Evolutionary conservation across 1,284 basidiomycete genomes (phyloP), one percentile per base, ranked within the genome.

Genomic region (Ceratobasidium sp.): DNA sequence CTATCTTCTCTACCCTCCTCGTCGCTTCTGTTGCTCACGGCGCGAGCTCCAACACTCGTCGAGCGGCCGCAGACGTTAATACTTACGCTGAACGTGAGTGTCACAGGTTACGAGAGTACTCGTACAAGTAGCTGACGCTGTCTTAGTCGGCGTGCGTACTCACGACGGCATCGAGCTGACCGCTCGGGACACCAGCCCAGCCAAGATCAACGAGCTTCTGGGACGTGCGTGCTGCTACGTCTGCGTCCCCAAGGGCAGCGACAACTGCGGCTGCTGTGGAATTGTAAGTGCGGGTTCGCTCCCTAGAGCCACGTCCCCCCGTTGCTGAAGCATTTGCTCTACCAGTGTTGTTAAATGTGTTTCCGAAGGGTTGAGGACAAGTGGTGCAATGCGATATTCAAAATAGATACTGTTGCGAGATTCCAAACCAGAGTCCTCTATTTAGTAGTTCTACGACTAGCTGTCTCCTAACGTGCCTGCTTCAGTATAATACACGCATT

Each of bases 251-350:
- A 65, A 53, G 35, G 31, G 31, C 25, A 65, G 62, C 62, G 62
- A 65, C 20, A 65, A 65, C 34, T 65, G 62, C 32, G 47, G 47
- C 22, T 65, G 49, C 62, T 65, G 62, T 65, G 62, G 62, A 52
- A 42, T 38, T 32, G 62, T 65, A 65, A 29, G 49, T 29, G 3
- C 4, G 3, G 17, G n/a, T 54, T 52, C 42, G 22, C 17, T 45
- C 5, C 17, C 17, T 45, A 6, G 22, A 20, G 4, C 4, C 22
- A n/a, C n/a, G n/a, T n/a, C n/a, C n/a, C n/a, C n/a, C n/a, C n/a
- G n/a, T n/a, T n/a, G n/a, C n/a, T n/a, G n/a, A n/a, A n/a, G n/a
- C n/a, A n/a, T n/a, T n/a, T n/a, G n/a, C n/a, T n/a, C n/a, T n/a
- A n/a, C n/a, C n/a, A n/a, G n/a, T n/a, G n/a, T n/a, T n/a, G n/a